Percentiles rank a stretch among this genome's conserved stretches.
phyloP scores from a whole-genome alignment of 306 rosid species.

The Rosa chinensis region DNA sequence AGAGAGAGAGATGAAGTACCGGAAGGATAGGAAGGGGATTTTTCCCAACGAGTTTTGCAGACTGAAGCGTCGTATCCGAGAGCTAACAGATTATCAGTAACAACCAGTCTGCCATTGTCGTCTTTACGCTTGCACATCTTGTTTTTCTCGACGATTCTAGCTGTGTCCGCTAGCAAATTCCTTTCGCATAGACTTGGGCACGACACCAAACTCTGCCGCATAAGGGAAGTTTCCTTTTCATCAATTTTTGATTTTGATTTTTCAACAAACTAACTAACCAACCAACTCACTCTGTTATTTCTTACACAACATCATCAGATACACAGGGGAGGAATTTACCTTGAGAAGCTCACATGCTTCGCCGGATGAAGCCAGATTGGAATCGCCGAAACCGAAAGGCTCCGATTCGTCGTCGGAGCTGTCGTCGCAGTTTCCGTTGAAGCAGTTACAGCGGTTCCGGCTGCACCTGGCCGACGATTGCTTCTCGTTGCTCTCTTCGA shows the following conservation, averaged over 20 bases:
- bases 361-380: conserved; percentile 35
- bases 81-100: conserved; percentile 44
- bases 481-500: conserved; percentile 75
- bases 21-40: conserved; percentile 55
- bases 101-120: conserved; percentile 43
- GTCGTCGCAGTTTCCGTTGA: conserved; percentile 51
- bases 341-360: conserved; percentile 69
- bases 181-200: conserved; percentile 57
- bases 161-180: conserved; percentile 70
- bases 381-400: conserved; percentile 32
- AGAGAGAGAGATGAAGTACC: conserved; percentile 43
- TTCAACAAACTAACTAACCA: neutral
- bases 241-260: neutral
- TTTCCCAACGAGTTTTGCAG: conserved; percentile 93
- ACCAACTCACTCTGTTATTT: neutral
- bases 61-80: conserved; percentile 84
- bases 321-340: conserved; percentile 35
- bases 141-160: conserved; percentile 77
- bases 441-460: conserved; percentile 74
- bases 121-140: conserved; percentile 71
- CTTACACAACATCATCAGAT: neutral
- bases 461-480: conserved; percentile 41
- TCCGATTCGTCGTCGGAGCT: conserved; percentile 64
- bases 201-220: conserved; percentile 55
- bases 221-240: neutral